Base-by-base conservation (phyloP, 164 flowering plant species). In the Umbilicus rupestris region DNA sequence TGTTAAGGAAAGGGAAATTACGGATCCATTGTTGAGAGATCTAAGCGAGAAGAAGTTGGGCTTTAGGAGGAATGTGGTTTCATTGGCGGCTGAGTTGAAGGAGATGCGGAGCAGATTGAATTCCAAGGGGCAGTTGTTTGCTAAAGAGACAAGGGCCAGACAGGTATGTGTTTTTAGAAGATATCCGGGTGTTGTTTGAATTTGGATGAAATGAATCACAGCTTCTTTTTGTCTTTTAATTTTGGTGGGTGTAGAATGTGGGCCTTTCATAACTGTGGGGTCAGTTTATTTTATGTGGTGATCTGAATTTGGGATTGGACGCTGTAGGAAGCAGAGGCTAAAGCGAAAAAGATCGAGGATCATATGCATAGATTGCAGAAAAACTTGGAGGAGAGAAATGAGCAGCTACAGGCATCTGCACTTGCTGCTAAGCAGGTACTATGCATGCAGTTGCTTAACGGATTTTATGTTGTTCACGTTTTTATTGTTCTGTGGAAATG, bases 1-100 rank as follows among this genome's bases (percentile, higher is more conserved):
- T 49, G 55, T 49, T 49, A 49, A 49, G 26, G 55, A 49, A 20
- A 60, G 39, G 64, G 64, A 60, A 31, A 31, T 14, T 11, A 63
- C 81, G 49, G 98, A 92, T 80, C 98, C 98, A 26, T 66, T 92
- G 65, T 70, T 92, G 76, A 87, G 81, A 75, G 97, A 93, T 84
- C 83, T 93, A 77, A 79, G 78, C 62, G 97, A 93, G 73, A 88
- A 79, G 78, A 93, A 87, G 72, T 96, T 85, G 71, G 87, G 72
- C 69, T 89, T 92, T 62, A 46, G 95, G 66, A 66, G 84, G 33
- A 84, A 83, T 69, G 90, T 93, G 19, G 89, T 86, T 44, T 86
- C 91, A 0, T 69, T 94, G 65, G 96, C 96, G 3, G 82, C 89
- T 49, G 98, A 94, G 84, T 78, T 94, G 28, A 94, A 89, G 79